Evolutionary conservation across 2,329 filamentous ascomycete species (phyloP).

Genomic region (Tolypocladium sp.): DNA sequence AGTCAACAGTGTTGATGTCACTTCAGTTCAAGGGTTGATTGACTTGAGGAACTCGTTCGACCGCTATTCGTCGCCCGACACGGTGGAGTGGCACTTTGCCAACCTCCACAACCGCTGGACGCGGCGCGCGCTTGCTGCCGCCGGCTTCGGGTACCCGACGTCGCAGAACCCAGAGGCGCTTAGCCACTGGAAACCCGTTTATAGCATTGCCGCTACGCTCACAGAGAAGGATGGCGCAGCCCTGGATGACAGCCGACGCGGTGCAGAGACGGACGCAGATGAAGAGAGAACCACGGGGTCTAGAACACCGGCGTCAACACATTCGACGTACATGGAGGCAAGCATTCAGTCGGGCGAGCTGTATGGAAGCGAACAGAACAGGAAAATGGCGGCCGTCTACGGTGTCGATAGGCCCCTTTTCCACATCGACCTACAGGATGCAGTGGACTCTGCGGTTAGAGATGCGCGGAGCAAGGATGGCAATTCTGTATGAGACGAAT

Average conservation of each 20-base stretch:
- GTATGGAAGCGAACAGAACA: neutral
- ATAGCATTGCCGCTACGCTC: slow-evolving; percentile 19
- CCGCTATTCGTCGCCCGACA: slow-evolving; percentile 37
- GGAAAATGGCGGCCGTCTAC: slow-evolving; percentile 18
- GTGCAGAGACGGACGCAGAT: slow-evolving; percentile 4
- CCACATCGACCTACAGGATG: slow-evolving; percentile 34
- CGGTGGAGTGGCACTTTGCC: slow-evolving; percentile 45
- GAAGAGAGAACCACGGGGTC: slow-evolving; percentile 4
- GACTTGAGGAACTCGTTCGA: slow-evolving; percentile 46
- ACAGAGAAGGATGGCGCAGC: slow-evolving; percentile 7
- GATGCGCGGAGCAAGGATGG: slow-evolving; percentile 15
- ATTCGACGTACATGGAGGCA: neutral
- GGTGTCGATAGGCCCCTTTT: slow-evolving; percentile 38
- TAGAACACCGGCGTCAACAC: neutral
- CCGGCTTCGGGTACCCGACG: slow-evolving; percentile 43
- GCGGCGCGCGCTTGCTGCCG: slow-evolving; percentile 43
- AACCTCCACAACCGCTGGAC: slow-evolving; percentile 47
- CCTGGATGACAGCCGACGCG: neutral
- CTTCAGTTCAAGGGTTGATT: slow-evolving; percentile 46
- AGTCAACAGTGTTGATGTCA: slow-evolving; percentile 49
- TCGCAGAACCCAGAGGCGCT: slow-evolving; percentile 16
- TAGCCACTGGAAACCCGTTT: slow-evolving; percentile 21
- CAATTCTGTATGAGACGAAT: neutral
- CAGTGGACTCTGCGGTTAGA: slow-evolving; percentile 25
- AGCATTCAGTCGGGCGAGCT: neutral